These are phyloP conservation scores for Chaetomium sp. DNA, from an alignment of 2,329 filamentous ascomycete genomes.

Conservation along the genomic window DNA sequence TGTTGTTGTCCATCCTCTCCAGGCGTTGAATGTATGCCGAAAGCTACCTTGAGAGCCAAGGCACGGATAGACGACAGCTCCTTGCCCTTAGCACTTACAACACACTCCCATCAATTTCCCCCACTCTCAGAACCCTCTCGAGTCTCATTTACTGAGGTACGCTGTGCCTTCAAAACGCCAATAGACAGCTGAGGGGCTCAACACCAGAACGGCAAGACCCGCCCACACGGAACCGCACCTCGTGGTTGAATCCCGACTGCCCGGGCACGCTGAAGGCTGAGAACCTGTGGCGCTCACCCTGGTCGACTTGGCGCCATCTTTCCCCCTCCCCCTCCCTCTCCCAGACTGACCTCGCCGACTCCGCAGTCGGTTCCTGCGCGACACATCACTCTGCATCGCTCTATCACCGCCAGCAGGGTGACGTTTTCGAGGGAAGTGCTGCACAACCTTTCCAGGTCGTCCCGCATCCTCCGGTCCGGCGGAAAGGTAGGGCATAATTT, in stretches of 20 bases:
- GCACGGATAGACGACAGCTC: no score
- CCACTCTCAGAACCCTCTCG: no score
- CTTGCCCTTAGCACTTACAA: no score
- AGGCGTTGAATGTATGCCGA: no score
- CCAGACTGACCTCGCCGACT: constrained; percentile 12
- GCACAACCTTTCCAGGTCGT: not conserved
- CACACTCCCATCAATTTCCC: no score
- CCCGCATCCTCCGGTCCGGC: no score
- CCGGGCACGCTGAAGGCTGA: not conserved
- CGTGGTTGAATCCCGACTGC: not conserved
- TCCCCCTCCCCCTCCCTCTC: not conserved
- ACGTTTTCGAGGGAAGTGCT: constrained; percentile 6
- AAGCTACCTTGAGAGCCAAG: no score
- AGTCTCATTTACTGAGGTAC: no score
- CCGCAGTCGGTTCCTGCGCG: constrained; percentile 12
- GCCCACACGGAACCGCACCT: not conserved
- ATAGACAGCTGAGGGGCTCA: no score
- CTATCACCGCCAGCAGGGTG: constrained; percentile 12
- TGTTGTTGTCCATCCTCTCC: no score
- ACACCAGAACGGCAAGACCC: not conserved
- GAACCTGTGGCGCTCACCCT: not conserved
- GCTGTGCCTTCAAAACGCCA: no score
- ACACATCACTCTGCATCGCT: constrained; percentile 19
- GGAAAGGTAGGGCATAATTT: no score
- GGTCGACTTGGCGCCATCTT: constrained; percentile 5